Percentiles rank a stretch among this genome's conserved stretches.
phyloP scores from a whole-genome alignment of 352 stramenopile species.

The Globisporangium splendens region DNA sequence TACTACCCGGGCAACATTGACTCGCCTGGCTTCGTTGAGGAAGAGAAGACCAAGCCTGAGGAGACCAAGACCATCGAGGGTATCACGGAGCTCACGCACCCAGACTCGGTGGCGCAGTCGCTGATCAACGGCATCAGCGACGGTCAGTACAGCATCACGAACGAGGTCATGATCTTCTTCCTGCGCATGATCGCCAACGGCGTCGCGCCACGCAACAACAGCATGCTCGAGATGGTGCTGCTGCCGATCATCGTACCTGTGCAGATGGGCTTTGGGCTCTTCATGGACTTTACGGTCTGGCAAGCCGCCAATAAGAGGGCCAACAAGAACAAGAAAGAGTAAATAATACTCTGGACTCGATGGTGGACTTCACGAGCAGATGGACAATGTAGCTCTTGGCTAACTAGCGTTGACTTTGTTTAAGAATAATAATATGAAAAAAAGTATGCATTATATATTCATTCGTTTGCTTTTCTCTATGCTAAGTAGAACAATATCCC shows the following conservation, averaged over 20 bases:
- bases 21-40: slow-evolving; percentile 65
- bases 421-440: too few species aligned
- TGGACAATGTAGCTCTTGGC: too few species aligned
- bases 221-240: slow-evolving; percentile 62
- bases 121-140: slow-evolving; percentile 62
- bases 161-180: slow-evolving; percentile 73
- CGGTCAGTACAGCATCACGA: slow-evolving; percentile 79
- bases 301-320: slow-evolving; percentile 47
- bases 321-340: slow-evolving; percentile 62
- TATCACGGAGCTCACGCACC: slow-evolving; percentile 37
- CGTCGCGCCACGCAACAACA: slow-evolving; percentile 68
- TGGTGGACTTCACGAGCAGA: neutral
- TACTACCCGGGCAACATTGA: slow-evolving; percentile 86
- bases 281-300: slow-evolving; percentile 78
- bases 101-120: slow-evolving; percentile 60
- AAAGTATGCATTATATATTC: too few species aligned
- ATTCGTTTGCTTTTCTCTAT: too few species aligned
- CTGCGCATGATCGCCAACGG: slow-evolving; percentile 72
- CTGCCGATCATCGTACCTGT: slow-evolving; percentile 61
- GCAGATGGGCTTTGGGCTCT: slow-evolving; percentile 70
- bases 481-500: too few species aligned
- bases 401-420: too few species aligned
- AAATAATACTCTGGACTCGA: slow-evolving; percentile 1
- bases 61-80: slow-evolving; percentile 79
- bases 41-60: slow-evolving; percentile 70